These are phyloP conservation scores for Conticribra weissflogii DNA, from an alignment of 108 stramenopile genomes.

Conservation along the genomic window DNA sequence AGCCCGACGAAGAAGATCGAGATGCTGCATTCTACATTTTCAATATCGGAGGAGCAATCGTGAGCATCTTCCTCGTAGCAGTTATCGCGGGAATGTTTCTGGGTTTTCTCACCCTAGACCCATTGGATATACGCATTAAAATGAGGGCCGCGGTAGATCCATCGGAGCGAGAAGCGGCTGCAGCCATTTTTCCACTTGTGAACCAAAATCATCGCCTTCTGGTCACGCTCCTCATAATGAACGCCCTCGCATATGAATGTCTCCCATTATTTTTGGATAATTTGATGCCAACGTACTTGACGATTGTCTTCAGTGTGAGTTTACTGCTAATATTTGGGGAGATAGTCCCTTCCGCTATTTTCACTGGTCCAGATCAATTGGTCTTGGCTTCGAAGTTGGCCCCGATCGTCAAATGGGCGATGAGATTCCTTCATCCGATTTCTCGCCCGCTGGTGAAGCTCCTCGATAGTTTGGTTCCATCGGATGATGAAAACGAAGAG, in stretches of 20 bases:
- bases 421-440: conserved; percentile 80
- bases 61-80: conserved; percentile 66
- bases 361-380: conserved; percentile 75
- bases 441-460: conserved; percentile 76
- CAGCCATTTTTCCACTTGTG: conserved; percentile 53
- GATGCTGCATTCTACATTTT: conserved; percentile 16
- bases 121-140: conserved; percentile 68
- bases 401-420: conserved; percentile 60
- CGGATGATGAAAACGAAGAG: conserved; percentile 50
- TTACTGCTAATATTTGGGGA: conserved; percentile 88
- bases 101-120: conserved; percentile 82
- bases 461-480: conserved; percentile 70
- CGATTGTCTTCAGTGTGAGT: conserved; percentile 84
- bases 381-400: conserved; percentile 66
- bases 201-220: conserved; percentile 82
- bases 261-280: conserved; percentile 90
- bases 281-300: conserved; percentile 78
- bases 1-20: neutral
- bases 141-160: conserved; percentile 49
- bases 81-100: conserved; percentile 79
- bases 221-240: conserved; percentile 88
- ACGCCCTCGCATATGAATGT: conserved; percentile 86
- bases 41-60: conserved; percentile 35
- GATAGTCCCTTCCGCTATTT: conserved; percentile 33
- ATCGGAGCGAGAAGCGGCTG: conserved; percentile 47